A percentile compares a stretch with the other conserved stretches of the same genome.
These are phyloP conservation scores for Eremothecium sinecaudum DNA, from an alignment of 1,139 yeast species.

Conservation along the genomic window DNA sequence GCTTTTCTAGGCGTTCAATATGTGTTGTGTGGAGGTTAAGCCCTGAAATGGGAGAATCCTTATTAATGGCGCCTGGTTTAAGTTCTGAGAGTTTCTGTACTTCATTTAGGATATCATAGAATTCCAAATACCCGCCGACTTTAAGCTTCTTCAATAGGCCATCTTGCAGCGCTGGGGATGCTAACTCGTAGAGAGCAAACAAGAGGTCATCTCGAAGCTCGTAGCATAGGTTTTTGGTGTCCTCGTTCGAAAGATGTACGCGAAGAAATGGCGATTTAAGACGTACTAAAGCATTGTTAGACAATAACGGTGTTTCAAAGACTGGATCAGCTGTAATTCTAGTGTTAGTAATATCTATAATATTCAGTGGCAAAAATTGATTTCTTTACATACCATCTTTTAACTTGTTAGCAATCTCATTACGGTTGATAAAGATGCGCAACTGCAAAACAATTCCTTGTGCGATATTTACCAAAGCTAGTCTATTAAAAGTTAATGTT, in stretches of 20 bases:
- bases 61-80: slow-evolving; percentile 1
- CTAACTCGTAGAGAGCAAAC: slow-evolving; percentile 24
- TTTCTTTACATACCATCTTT: slow-evolving; percentile 6
- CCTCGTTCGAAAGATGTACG: slow-evolving; percentile 26
- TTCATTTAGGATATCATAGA: slow-evolving; percentile 14
- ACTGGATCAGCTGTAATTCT: slow-evolving; percentile 13
- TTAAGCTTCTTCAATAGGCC: slow-evolving; percentile 21
- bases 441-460: slow-evolving; percentile 20
- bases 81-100: slow-evolving; percentile 9
- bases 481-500: slow-evolving; percentile 15
- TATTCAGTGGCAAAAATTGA: too few species aligned
- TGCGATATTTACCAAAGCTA: slow-evolving; percentile 21
- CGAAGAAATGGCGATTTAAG: slow-evolving; percentile 25
- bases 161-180: slow-evolving; percentile 17
- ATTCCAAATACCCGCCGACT: slow-evolving; percentile 22
- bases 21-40: slow-evolving; percentile 15
- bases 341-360: slow-evolving; percentile 4
- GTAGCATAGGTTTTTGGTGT: slow-evolving; percentile 20
- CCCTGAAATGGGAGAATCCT: slow-evolving; percentile 5
- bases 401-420: slow-evolving; percentile 19
- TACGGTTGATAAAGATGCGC: slow-evolving; percentile 26
- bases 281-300: slow-evolving; percentile 28
- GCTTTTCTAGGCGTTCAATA: slow-evolving; percentile 21
- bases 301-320: slow-evolving; percentile 28
- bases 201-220: slow-evolving; percentile 24